Conservation (phyloP, 2,329 filamentous ascomycete species). For the Colletotrichum agaves region DNA sequence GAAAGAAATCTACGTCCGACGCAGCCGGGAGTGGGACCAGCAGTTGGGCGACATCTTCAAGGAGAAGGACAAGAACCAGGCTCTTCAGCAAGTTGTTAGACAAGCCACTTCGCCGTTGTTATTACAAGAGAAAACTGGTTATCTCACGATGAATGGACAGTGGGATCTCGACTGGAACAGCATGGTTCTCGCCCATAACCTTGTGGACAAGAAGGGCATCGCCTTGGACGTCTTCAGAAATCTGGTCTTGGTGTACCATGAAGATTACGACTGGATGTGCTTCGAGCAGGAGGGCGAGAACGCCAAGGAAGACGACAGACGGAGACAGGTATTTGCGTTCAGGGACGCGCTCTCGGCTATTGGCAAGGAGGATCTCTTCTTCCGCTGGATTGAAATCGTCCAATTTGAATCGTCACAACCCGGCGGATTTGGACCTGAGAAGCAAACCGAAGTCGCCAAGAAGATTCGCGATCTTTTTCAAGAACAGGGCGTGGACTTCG, state of each 20-base stretch:
- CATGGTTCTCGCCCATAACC: conserved; percentile 78
- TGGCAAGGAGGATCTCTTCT: conserved; percentile 91
- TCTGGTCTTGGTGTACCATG: conserved; percentile 75
- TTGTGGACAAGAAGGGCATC: conserved; percentile 72
- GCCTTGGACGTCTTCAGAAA: conserved; percentile 75
- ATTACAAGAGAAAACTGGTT: conserved; percentile 83
- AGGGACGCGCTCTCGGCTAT: conserved; percentile 78
- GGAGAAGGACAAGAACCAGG: conserved; percentile 61
- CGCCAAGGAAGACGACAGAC: conserved; percentile 69
- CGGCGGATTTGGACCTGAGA: conserved; percentile 80
- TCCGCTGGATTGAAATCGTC: conserved; percentile 90
- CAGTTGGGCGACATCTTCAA: conserved; percentile 65
- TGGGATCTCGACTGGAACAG: conserved; percentile 89
- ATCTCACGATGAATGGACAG: conserved; percentile 83
- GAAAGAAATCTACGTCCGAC: conserved; percentile 83
- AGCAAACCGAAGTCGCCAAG: conserved; percentile 76
- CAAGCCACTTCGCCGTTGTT: conserved; percentile 75
- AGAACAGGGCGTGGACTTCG: conserved; percentile 82
- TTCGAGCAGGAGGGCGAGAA: conserved; percentile 65
- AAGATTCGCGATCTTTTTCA: conserved; percentile 82
- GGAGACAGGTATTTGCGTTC: conserved; percentile 82
- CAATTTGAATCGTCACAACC: conserved; percentile 86
- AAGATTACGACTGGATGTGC: conserved; percentile 77
- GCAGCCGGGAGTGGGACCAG: conserved; percentile 78
- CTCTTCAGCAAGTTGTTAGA: conserved; percentile 71